Percentiles rank a stretch among this genome's conserved stretches.
Evolutionary conservation across 345 rosid genomes (phyloP).

Genomic region (Laguncularia racemosa): DNA sequence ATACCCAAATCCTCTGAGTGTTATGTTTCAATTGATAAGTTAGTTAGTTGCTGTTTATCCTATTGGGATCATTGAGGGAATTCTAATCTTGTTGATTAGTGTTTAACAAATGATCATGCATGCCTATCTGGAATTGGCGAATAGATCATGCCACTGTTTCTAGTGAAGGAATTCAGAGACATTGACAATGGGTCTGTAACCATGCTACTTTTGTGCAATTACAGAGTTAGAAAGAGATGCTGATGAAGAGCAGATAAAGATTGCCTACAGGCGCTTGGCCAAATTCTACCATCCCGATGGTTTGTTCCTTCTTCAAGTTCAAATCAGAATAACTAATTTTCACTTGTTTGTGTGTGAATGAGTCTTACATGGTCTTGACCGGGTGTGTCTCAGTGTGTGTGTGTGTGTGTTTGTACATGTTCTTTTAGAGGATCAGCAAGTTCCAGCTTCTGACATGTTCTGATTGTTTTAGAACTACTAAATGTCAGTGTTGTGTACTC

Average conservation of each 20-base stretch:
- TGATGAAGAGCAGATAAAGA: constrained; percentile 77
- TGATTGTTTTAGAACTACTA: no score
- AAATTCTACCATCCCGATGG: constrained; percentile 97
- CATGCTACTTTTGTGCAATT: background rate
- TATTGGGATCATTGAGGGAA: background rate
- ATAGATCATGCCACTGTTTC: no score
- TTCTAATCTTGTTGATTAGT: background rate
- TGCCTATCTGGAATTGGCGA: no score
- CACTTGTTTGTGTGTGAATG: background rate
- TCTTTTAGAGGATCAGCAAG: no score
- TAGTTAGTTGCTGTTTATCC: no score
- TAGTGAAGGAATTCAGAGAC: background rate
- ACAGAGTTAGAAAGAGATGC: constrained; percentile 82
- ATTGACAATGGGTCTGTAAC: background rate
- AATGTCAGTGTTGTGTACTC: no score
- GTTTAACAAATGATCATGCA: background rate
- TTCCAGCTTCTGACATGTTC: no score
- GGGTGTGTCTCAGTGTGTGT: no score
- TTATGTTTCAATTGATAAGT: no score
- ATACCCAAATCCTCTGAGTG: no score
- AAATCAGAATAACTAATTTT: no score
- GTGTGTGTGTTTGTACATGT: no score
- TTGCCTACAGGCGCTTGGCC: constrained; percentile 83
- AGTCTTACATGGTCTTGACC: background rate
- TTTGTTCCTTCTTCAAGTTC: constrained; percentile 19